phyloP scores from a whole-genome alignment of 179 eudicot genomes.

The Drosera spatulata region DNA sequence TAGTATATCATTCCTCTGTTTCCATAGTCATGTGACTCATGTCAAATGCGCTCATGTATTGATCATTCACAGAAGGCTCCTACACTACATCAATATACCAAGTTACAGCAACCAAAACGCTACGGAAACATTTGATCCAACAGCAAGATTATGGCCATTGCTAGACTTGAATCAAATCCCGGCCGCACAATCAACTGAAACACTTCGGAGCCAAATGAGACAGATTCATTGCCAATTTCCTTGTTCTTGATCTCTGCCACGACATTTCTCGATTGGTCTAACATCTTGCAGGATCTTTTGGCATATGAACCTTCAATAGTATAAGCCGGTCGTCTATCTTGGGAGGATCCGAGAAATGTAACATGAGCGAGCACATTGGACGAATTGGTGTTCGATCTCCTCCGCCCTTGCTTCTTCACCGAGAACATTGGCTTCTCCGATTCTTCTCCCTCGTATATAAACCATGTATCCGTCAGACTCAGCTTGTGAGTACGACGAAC shows the following conservation, averaged over 20 bases:
- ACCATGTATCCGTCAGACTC: constrained; percentile 21
- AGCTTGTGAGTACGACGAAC: constrained; percentile 9
- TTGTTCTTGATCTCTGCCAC: constrained; percentile 69
- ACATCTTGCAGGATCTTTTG: constrained; percentile 41
- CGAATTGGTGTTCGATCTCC: not conserved
- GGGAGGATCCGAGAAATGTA: not conserved
- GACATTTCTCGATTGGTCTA: constrained; percentile 18
- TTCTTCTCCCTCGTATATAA: constrained; percentile 18
- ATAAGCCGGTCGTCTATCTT: constrained; percentile 20
- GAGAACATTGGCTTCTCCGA: constrained; percentile 23
- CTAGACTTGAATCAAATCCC: constrained; percentile 44
- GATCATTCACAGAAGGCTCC: too few species aligned
- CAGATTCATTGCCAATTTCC: constrained; percentile 33
- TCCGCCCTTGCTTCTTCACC: constrained; percentile 24
- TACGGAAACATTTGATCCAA: constrained; percentile 54
- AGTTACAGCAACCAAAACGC: not conserved
- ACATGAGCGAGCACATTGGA: constrained; percentile 44
- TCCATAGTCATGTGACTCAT: too few species aligned
- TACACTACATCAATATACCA: too few species aligned
- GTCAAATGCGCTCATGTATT: too few species aligned
- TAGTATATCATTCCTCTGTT: too few species aligned
- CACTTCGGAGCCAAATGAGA: constrained; percentile 37
- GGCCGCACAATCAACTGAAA: constrained; percentile 26
- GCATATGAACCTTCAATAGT: constrained; percentile 56
- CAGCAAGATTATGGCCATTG: constrained; percentile 58